Evolutionary conservation across 2,329 filamentous ascomycete species (phyloP).

Genomic region (Verticillium alfalfae): DNA sequence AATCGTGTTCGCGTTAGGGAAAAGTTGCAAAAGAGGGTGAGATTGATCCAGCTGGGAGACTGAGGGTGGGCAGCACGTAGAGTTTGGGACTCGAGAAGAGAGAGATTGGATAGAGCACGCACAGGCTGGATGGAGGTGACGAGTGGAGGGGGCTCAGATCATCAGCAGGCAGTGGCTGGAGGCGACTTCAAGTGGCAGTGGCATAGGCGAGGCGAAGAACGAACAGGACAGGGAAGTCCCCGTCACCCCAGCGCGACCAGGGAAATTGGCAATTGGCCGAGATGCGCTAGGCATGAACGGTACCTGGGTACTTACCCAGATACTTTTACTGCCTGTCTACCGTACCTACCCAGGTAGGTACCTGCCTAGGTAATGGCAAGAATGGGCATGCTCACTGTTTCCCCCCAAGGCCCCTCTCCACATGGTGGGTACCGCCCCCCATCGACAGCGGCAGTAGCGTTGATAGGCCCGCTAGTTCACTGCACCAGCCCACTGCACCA

Average conservation of each 20-base stretch:
- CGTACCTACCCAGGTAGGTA: too few relatives aligned
- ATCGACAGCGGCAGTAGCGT: background rate
- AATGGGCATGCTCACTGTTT: too few relatives aligned
- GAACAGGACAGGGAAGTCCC: background rate
- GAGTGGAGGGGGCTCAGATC: background rate
- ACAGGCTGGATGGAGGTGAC: background rate
- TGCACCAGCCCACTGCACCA: background rate
- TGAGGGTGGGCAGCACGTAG: background rate
- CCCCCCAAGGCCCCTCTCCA: too few relatives aligned
- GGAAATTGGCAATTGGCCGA: conserved; percentile 1
- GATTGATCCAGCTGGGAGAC: background rate
- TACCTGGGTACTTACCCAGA: background rate
- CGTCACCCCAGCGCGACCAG: background rate
- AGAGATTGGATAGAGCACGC: background rate
- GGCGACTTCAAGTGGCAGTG: background rate
- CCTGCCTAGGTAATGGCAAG: too few relatives aligned
- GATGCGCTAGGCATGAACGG: background rate
- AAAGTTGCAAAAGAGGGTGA: background rate
- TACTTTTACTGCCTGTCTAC: too few relatives aligned
- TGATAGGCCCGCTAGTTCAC: background rate
- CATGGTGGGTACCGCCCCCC: background rate
- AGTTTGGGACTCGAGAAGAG: background rate
- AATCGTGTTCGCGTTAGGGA: background rate
- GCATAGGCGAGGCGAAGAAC: background rate
- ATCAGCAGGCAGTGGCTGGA: background rate